Evolutionary conservation across 1,284 basidiomycete species (phyloP).

Genomic region (Puccinia novopanici): DNA sequence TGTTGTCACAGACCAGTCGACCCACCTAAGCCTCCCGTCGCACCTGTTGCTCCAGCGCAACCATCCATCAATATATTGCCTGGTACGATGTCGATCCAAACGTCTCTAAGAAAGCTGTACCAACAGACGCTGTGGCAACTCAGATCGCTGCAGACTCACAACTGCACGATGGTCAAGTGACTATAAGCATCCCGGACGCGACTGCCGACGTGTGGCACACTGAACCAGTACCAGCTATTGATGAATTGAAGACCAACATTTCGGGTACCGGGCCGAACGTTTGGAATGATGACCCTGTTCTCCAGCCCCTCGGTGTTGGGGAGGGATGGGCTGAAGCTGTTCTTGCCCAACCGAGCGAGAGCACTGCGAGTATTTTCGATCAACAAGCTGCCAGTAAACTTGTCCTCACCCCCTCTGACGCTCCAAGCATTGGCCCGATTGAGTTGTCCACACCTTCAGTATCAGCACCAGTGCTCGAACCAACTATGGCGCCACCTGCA

Average conservation of each 20-base stretch:
- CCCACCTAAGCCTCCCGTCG: conserved; percentile 25
- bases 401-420: conserved; percentile 32
- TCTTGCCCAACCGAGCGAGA: conserved; percentile 35
- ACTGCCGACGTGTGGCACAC: conserved; percentile 47
- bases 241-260: conserved; percentile 31
- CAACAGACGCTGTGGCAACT: background rate
- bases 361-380: conserved; percentile 48
- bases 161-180: conserved; percentile 18
- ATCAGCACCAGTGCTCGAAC: conserved; percentile 19
- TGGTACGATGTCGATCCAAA: background rate
- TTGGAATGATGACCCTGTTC: conserved; percentile 50
- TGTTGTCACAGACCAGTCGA: conserved; percentile 35
- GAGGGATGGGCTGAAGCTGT: conserved; percentile 49
- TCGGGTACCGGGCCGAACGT: conserved; percentile 44
- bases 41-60: conserved; percentile 15
- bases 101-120: background rate
- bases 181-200: conserved; percentile 38
- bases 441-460: conserved; percentile 22
- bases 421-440: conserved; percentile 41
- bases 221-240: conserved; percentile 42
- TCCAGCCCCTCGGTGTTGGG: conserved; percentile 42
- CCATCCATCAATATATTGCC: background rate
- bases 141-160: conserved; percentile 5
- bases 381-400: conserved; percentile 32
- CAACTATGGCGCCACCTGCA: background rate